These are phyloP conservation scores for Apiotrichum montevideense DNA, from an alignment of 1,284 basidiomycete genomes.

Conservation along the genomic window DNA sequence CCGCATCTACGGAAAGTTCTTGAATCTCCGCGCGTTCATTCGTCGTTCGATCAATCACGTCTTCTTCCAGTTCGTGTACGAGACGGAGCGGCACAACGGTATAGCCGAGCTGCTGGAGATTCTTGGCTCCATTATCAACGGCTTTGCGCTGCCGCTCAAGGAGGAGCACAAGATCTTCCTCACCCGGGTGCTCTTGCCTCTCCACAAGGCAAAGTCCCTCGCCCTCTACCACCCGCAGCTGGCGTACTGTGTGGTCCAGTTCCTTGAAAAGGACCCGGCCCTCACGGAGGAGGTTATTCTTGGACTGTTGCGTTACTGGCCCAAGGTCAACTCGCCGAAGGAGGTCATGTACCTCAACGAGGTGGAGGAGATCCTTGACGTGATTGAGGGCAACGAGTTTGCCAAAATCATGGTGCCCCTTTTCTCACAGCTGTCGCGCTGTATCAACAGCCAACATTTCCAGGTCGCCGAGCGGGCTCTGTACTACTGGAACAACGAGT, in stretches of 20 bases:
- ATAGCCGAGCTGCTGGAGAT: conserved; percentile 98
- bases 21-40: conserved; percentile 97
- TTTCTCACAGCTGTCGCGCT: conserved; percentile 91
- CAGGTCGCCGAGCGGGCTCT: conserved; percentile 84
- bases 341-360: conserved; percentile 99
- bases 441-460: conserved; percentile 99
- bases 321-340: conserved; percentile 99
- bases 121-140: conserved; percentile 98
- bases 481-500: conserved; percentile 99
- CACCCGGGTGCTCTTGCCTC: conserved; percentile 87
- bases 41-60: conserved; percentile 99
- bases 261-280: conserved; percentile 90
- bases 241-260: conserved; percentile 98
- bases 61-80: conserved; percentile 98
- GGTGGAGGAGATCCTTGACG: conserved; percentile 97
- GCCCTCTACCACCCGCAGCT: conserved; percentile 97
- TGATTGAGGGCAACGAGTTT: conserved; percentile 95
- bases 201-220: conserved; percentile 96
- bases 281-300: conserved; percentile 94
- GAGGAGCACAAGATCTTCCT: conserved; percentile 99
- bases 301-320: conserved; percentile 94
- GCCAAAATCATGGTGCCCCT: conserved; percentile 90
- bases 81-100: conserved; percentile 97
- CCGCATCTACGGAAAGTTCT: conserved; percentile 99
- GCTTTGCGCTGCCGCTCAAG: conserved; percentile 95